Base-by-base conservation (phyloP, 2,329 filamentous ascomycete species). In the Pseudopyrenochaeta lycopersici region DNA sequence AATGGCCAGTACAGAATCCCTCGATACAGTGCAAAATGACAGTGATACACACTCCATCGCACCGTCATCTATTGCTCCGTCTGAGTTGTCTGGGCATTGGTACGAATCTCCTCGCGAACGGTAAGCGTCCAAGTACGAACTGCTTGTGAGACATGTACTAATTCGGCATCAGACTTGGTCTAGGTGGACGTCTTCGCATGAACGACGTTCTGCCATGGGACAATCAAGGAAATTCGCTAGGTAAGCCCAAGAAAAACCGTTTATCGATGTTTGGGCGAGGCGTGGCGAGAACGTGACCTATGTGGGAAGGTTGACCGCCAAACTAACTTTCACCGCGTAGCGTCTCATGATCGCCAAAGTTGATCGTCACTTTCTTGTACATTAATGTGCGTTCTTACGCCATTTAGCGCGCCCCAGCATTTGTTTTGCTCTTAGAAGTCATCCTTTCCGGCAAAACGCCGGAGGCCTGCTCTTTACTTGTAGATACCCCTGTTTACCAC, bases 11-110 rank as follows among this genome's bases (percentile, higher is more conserved):
- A 65, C 58, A n/a, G 66, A 70, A 31, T 51, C 54, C 15, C 32
- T 59, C 39, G 50, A 54, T 35, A 58, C 54, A 36, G 39, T 60
- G 9, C 42, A 50, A 9, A 60, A 63, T 35, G 38, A 62, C 4
- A 21, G 46, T 17, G 64, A 70, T 49, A 44, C 63, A 31, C 43
- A 53, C 23, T 74, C 70, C 0, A 69, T 71, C 21, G 63, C 70
- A 2, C 68, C 52, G 29, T 71, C 50, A 39, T 73, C 71, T 17
- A 61, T 72, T 41, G 69, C 72, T 7, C 72, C 69, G 10, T 76
- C 73, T 12, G 72, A 65, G 18, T 65, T 76, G 44, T 74, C 72
- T 18, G 66, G 66, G 20, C 72, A 72, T 53, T 76, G 72, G 71
- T 70, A 69, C 45, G 67, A 66, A 33, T 70, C 68, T 48, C 63